These are phyloP conservation scores for Ocimum tenuiflorum DNA, from an alignment of 257 asterid species.

Conservation along the genomic window DNA sequence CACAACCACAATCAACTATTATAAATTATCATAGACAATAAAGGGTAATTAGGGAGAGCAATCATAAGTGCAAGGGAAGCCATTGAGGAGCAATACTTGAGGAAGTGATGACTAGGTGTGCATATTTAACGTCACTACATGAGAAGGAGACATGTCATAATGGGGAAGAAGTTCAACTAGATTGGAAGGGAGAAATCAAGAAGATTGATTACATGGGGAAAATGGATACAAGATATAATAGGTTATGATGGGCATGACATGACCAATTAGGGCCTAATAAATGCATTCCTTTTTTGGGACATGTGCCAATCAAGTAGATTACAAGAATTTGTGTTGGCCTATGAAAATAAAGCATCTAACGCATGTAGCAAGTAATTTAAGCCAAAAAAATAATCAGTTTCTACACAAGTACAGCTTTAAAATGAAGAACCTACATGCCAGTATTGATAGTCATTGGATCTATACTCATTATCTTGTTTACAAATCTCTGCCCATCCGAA, in stretches of 20 bases:
- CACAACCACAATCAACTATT: too few species aligned
- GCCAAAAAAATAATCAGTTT: background rate
- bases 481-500: slow-evolving; percentile 55
- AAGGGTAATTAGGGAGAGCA: too few species aligned
- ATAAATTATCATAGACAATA: too few species aligned
- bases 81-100: background rate
- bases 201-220: background rate
- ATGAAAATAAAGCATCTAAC: background rate
- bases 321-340: background rate
- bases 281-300: background rate
- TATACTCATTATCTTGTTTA: slow-evolving; percentile 47
- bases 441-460: slow-evolving; percentile 34
- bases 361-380: background rate
- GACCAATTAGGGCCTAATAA: slow-evolving; percentile 3
- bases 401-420: background rate
- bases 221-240: background rate
- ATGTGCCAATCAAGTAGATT: background rate
- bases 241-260: background rate
- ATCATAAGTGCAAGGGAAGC: background rate
- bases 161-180: background rate
- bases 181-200: background rate
- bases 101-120: background rate
- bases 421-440: slow-evolving; percentile 63
- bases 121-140: background rate
- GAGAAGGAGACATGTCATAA: background rate